A percentile compares a stretch with the other conserved stretches of the same genome.
These are phyloP conservation scores for Lactarius pseudohatsudake DNA, from an alignment of 768 basidiomycete genomes.

Conservation along the genomic window DNA sequence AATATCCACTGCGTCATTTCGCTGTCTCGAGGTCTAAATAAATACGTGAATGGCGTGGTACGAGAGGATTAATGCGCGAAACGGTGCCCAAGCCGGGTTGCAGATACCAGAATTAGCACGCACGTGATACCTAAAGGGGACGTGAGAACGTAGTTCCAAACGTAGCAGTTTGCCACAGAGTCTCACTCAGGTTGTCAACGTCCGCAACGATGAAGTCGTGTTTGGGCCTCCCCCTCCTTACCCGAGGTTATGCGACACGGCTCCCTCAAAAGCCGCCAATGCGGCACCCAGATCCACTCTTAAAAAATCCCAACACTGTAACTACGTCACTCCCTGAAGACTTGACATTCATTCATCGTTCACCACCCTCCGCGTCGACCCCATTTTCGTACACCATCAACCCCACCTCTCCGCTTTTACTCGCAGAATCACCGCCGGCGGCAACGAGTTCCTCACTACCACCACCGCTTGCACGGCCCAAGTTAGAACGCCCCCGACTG, in stretches of 20 bases:
- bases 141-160: conserved; percentile 3
- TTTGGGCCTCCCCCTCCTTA: conserved; percentile 1
- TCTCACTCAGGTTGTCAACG: background rate
- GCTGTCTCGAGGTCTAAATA: conserved; percentile 38
- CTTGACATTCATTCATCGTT: conserved; percentile 80
- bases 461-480: conserved; percentile 30
- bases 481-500: conserved; percentile 40
- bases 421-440: conserved; percentile 34
- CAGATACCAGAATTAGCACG: conserved; percentile 31
- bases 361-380: conserved; percentile 75
- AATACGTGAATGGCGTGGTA: conserved; percentile 38
- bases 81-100: conserved; percentile 38
- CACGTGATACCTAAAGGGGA: conserved; percentile 32
- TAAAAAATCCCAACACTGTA: conserved; percentile 17
- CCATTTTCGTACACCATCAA: conserved; percentile 68
- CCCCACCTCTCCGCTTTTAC: conserved; percentile 71
- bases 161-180: background rate
- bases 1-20: conserved; percentile 82
- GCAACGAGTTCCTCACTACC: conserved; percentile 32
- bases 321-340: conserved; percentile 37
- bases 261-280: conserved; percentile 30
- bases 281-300: conserved; percentile 27
- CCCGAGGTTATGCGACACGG: conserved; percentile 26
- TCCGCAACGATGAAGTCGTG: conserved; percentile 15
- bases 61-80: conserved; percentile 39